Evolutionary conservation across 139 green algal species (phyloP).

Genomic region (Coccomyxa sp.): DNA sequence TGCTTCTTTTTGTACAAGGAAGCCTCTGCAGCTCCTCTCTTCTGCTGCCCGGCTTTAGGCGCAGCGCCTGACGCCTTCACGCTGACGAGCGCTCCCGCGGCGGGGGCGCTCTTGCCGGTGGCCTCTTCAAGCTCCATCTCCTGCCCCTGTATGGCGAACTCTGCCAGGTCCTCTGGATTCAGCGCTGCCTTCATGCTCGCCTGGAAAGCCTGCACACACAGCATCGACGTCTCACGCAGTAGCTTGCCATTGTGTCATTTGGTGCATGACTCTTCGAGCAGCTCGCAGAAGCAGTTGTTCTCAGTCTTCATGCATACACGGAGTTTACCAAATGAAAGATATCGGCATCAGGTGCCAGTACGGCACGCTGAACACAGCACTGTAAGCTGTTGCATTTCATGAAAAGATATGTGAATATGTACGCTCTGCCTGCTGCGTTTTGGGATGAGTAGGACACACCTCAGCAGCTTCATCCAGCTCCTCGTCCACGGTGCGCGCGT

Average conservation of each 20-base stretch:
- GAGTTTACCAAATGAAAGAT: background rate
- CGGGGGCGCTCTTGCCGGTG: background rate
- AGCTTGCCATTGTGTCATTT: background rate
- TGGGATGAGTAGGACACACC: constrained; percentile 1
- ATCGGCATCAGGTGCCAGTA: too few species aligned
- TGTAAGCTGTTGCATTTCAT: background rate
- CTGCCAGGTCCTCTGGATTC: constrained; percentile 57
- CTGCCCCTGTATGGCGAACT: constrained; percentile 56
- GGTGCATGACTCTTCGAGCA: background rate
- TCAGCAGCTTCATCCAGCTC: constrained; percentile 81
- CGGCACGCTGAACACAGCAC: background rate
- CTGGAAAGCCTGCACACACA: constrained; percentile 26
- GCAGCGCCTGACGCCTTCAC: background rate
- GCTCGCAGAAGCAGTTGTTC: too few species aligned
- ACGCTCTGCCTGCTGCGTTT: background rate
- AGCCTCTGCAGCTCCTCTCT: background rate
- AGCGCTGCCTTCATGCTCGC: constrained; percentile 46
- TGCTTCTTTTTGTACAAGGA: background rate
- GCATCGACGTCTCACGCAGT: background rate
- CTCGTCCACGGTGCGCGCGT: constrained; percentile 62
- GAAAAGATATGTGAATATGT: background rate
- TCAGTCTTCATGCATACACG: background rate
- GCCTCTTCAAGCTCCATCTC: constrained; percentile 48
- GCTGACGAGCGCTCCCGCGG: background rate
- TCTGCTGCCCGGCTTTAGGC: background rate